A percentile compares a stretch with the other conserved stretches of the same genome.
Evolutionary conservation across 2,329 filamentous ascomycete species (phyloP).

Genomic region (Fusarium buxicola): DNA sequence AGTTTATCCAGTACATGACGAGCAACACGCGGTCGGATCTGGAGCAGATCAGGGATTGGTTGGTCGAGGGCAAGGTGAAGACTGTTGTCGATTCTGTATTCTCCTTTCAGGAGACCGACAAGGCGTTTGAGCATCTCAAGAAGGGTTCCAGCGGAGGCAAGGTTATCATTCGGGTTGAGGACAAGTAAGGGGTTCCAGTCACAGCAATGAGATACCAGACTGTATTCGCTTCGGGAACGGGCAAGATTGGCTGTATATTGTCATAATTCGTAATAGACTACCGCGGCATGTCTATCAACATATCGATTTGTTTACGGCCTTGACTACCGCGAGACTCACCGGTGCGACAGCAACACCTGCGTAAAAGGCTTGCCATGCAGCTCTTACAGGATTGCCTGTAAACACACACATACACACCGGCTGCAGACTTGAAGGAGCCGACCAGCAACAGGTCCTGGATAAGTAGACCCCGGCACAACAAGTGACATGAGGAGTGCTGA

Average conservation of each 20-base stretch:
- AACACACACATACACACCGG: background rate
- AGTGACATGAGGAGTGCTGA: background rate
- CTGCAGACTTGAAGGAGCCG: background rate
- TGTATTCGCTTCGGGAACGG: constrained; percentile 10
- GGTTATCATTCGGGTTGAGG: constrained; percentile 57
- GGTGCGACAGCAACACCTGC: background rate
- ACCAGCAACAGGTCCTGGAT: background rate
- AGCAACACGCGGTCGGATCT: constrained; percentile 60
- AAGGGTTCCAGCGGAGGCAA: constrained; percentile 70
- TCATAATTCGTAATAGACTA: background rate
- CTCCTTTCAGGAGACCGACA: constrained; percentile 65
- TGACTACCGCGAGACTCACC: background rate
- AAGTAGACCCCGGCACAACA: background rate
- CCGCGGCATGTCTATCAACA: background rate
- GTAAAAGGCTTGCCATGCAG: background rate
- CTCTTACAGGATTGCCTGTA: background rate
- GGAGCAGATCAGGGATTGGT: constrained; percentile 63
- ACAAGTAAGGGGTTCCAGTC: constrained; percentile 1
- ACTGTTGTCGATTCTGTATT: constrained; percentile 66
- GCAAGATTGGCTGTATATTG: background rate
- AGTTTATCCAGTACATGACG: constrained; percentile 55
- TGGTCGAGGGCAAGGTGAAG: constrained; percentile 68
- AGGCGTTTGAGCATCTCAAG: constrained; percentile 70
- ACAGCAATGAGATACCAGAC: constrained; percentile 14
- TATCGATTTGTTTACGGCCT: background rate